Evolutionary conservation across 306 rosid genomes (phyloP), one percentile per base, ranked within the genome.

Genomic region (Cucumis hystrix): DNA sequence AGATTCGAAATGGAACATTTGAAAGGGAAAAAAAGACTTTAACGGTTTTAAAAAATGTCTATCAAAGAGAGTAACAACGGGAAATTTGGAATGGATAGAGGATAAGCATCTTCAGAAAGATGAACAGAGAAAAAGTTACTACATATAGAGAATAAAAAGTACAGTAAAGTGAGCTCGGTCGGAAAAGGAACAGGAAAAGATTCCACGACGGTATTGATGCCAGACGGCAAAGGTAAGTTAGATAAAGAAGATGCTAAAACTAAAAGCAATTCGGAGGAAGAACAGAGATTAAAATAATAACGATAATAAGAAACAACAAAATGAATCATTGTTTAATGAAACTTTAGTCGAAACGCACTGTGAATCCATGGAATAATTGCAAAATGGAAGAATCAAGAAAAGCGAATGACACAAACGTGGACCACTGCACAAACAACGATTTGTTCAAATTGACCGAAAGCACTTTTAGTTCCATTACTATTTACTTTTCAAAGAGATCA

Each of bases 151-250:
- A 73, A 73, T 30, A 73, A 52, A 52, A 73, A 18, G 63, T 73
- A 73, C 60, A 21, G 13, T 47, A 15, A 25, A 14, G 8, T 65
- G 41, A 62, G 41, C 69, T 15, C 7, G 17, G 77, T 73, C 33
- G 45, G 28, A 54, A 52, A 54, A 54, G 63, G 41, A 54, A 33
- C 45, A 55, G 49, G 9, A 54, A 73, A 54, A 73, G 63, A 73
- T 73, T 56, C 77, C 33, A 73, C 77, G 28, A 72, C 25, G 77
- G 77, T 71, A 61, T 71, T 71, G 43, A 45, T 51, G 76, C 37
- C 75, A 71, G 76, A 49, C 62, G 30, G 62, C 45, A 52, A 71
- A 51, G 30, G 30, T 28, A 28, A 28, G 45, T 72, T 72, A 25
- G 15, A 49, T 51, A 49, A 51, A 72, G 25, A 30, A 51, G 28